A percentile compares a stretch with the other conserved stretches of the same genome.
phyloP scores from a whole-genome alignment of 2,329 filamentous ascomycete species.

The Keithomyces neogunnii region DNA sequence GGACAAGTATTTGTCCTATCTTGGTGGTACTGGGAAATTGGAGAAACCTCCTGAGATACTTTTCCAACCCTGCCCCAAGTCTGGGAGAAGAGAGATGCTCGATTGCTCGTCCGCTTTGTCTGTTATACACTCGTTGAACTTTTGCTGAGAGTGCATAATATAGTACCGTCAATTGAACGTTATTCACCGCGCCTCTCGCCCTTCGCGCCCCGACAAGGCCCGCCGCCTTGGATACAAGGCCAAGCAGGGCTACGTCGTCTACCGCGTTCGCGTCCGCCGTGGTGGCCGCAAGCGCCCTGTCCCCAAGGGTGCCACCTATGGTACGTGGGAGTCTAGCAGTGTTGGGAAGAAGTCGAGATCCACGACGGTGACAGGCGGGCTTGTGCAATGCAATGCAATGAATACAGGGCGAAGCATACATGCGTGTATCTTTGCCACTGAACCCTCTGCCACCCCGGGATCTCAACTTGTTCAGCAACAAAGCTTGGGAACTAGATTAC shows the following conservation, averaged over 20 bases:
- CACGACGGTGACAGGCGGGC: too few species aligned
- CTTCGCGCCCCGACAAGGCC: conserved; percentile 98
- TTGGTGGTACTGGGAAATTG: not conserved
- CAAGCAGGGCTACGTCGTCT: conserved; percentile 99
- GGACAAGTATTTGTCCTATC: not conserved
- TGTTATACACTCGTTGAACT: conserved; percentile 99
- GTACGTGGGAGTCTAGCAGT: conserved; percentile 44
- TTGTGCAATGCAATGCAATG: too few species aligned
- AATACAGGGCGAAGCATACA: too few species aligned
- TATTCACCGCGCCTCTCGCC: conserved; percentile 97
- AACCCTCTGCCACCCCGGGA: too few species aligned
- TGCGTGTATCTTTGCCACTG: too few species aligned
- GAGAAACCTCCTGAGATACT: not conserved
- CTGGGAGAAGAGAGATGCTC: not conserved
- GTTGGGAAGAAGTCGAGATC: too few species aligned
- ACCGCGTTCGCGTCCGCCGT: conserved; percentile 96
- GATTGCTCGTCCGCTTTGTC: conserved; percentile 14
- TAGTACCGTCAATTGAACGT: conserved; percentile 99
- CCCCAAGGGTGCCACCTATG: conserved; percentile 97
- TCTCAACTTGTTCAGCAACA: too few species aligned
- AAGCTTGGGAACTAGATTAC: too few species aligned
- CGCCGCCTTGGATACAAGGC: conserved; percentile 99
- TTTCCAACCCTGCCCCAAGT: not conserved
- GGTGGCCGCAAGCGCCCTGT: conserved; percentile 97
- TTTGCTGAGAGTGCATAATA: conserved; percentile 99